Conservation (phyloP, 139 green algal species). For the Auxenochlorella pyrenoidosa region DNA sequence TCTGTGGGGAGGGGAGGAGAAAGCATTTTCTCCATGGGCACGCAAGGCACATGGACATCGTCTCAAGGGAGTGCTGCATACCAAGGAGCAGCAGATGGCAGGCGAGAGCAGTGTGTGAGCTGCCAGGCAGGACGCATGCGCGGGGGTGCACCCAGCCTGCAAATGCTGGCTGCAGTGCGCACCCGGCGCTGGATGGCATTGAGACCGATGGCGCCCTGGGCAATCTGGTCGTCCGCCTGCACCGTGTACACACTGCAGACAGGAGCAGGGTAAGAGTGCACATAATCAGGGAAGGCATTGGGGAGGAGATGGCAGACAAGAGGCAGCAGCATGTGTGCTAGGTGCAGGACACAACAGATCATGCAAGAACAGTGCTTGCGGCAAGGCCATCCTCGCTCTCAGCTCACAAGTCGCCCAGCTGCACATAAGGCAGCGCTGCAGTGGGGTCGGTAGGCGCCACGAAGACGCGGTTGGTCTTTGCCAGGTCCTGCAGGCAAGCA, state of each 20-base stretch:
- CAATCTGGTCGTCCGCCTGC: conserved; percentile 55
- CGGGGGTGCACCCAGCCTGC: too few species aligned
- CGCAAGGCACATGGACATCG: neutral
- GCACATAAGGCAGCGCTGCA: conserved; percentile 43
- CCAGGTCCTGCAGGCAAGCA: conserved; percentile 51
- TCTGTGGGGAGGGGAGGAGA: conserved; percentile 47
- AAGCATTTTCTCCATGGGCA: neutral
- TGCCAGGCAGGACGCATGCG: neutral
- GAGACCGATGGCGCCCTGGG: conserved; percentile 74
- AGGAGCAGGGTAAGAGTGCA: neutral
- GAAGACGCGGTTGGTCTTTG: conserved; percentile 83
- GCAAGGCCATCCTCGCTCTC: neutral
- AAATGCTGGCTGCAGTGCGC: neutral
- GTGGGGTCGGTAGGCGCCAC: conserved; percentile 63
- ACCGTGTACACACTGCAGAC: conserved; percentile 79
- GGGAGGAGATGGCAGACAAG: neutral
- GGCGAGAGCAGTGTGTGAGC: neutral
- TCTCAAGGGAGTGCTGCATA: too few species aligned
- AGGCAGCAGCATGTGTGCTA: neutral
- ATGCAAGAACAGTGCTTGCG: neutral
- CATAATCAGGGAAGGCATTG: neutral
- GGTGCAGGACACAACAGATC: neutral
- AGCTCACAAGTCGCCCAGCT: conserved; percentile 67
- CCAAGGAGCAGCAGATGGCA: neutral
- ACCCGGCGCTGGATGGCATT: conserved; percentile 89